Conservation (phyloP, 148 eudicot species). For the Vaccinium vitisidaea region DNA sequence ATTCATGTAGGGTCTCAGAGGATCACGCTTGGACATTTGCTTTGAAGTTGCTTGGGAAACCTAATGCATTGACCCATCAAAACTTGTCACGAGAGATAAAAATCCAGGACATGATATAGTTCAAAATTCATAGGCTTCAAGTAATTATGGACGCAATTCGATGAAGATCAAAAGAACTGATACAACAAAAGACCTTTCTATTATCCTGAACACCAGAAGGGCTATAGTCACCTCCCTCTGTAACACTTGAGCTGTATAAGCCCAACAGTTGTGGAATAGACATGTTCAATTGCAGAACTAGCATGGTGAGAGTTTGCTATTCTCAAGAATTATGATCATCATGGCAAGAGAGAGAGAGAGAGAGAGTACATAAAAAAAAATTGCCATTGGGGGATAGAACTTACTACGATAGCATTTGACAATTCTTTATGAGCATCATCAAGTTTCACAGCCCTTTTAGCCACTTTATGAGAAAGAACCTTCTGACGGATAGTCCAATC, state of each 20-base stretch:
- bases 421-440: conserved; percentile 92
- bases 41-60: conserved; percentile 98
- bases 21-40: conserved; percentile 98
- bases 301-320: background rate
- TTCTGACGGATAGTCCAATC: conserved; percentile 79
- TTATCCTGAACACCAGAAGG: background rate
- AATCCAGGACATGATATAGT: background rate
- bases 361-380: background rate
- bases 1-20: conserved; percentile 80
- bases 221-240: background rate
- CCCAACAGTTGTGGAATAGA: background rate
- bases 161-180: background rate
- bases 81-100: background rate
- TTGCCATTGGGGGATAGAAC: conserved; percentile 19
- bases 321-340: background rate
- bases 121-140: conserved; percentile 5
- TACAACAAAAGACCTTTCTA: background rate
- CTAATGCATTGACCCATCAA: conserved; percentile 32
- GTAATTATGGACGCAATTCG: background rate
- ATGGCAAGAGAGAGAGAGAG: background rate
- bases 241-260: background rate
- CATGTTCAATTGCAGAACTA: background rate
- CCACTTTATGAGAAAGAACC: conserved; percentile 77
- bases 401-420: conserved; percentile 89
- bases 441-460: conserved; percentile 80